Conservation (phyloP, 208 protist genomes). For the Wallacemonas rigidus region DNA sequence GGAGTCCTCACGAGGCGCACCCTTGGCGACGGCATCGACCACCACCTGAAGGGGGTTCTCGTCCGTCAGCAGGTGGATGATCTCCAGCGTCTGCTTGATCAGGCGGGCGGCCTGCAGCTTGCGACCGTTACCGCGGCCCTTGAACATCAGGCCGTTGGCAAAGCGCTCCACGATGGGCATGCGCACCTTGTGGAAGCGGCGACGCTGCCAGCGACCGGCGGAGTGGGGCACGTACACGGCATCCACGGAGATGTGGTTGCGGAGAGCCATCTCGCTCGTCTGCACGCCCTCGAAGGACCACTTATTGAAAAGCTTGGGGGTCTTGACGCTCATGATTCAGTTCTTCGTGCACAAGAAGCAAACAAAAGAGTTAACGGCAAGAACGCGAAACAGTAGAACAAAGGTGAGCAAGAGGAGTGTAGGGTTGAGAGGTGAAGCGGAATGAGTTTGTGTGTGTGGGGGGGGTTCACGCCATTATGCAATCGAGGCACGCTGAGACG, state of each 20-base stretch:
- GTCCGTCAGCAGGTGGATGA: constrained; percentile 99
- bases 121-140: constrained; percentile 99
- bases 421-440: no score
- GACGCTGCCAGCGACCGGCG: constrained; percentile 97
- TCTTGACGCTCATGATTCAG: constrained; percentile 58
- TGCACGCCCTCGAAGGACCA: constrained; percentile 87
- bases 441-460: no score
- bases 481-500: no score
- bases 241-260: constrained; percentile 98
- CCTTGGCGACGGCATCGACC: constrained; percentile 98
- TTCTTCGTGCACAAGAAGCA: not conserved
- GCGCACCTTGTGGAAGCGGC: constrained; percentile 99
- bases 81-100: constrained; percentile 99
- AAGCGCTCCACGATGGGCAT: constrained; percentile 96
- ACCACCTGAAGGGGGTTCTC: constrained; percentile 99
- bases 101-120: constrained; percentile 99
- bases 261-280: constrained; percentile 88
- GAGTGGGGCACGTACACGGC: constrained; percentile 98
- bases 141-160: constrained; percentile 98
- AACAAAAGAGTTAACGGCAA: no score
- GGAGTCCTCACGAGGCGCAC: constrained; percentile 99
- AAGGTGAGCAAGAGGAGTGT: no score
- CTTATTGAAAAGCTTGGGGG: constrained; percentile 92
- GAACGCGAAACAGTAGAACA: no score
- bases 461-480: no score